Conservation (phyloP, 768 basidiomycete species). For the Panellus pusillus region DNA sequence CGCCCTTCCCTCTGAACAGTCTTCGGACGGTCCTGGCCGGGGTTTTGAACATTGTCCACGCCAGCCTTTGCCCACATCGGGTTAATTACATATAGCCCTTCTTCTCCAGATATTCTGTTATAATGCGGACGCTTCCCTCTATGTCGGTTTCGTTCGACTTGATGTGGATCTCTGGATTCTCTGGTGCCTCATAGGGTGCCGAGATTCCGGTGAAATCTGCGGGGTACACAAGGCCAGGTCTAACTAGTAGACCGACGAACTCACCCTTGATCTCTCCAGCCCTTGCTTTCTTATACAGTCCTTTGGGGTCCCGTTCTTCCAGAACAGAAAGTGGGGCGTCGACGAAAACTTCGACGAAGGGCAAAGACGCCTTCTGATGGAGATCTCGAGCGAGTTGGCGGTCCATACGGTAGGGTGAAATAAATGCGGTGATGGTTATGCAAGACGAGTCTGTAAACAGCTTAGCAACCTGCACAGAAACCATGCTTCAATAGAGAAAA, state of each 20-base stretch:
- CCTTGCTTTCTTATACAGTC: constrained; percentile 94
- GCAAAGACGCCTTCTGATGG: constrained; percentile 69
- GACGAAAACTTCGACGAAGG: constrained; percentile 93
- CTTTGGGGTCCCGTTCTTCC: constrained; percentile 94
- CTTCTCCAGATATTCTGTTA: constrained; percentile 74
- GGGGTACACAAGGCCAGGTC: not conserved
- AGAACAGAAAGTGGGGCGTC: constrained; percentile 89
- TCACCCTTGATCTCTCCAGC: constrained; percentile 94
- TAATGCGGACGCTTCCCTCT: constrained; percentile 71
- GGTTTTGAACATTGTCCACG: constrained; percentile 8
- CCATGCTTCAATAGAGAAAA: not conserved
- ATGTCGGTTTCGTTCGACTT: constrained; percentile 82
- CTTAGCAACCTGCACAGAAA: constrained; percentile 75
- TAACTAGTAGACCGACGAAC: constrained; percentile 5
- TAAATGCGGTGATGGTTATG: constrained; percentile 92
- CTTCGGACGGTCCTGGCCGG: constrained; percentile 12
- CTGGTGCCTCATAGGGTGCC: constrained; percentile 92
- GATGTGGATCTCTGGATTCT: constrained; percentile 86
- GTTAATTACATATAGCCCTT: constrained; percentile 45
- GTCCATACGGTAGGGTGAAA: constrained; percentile 95
- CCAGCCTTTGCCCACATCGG: constrained; percentile 9
- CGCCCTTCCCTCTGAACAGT: constrained; percentile 11
- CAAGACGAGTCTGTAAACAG: constrained; percentile 88
- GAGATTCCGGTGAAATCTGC: constrained; percentile 97
- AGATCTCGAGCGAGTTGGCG: constrained; percentile 79